phyloP scores from a whole-genome alignment of 2,329 filamentous ascomycete species.

The Furcasterigmium furcatum region DNA sequence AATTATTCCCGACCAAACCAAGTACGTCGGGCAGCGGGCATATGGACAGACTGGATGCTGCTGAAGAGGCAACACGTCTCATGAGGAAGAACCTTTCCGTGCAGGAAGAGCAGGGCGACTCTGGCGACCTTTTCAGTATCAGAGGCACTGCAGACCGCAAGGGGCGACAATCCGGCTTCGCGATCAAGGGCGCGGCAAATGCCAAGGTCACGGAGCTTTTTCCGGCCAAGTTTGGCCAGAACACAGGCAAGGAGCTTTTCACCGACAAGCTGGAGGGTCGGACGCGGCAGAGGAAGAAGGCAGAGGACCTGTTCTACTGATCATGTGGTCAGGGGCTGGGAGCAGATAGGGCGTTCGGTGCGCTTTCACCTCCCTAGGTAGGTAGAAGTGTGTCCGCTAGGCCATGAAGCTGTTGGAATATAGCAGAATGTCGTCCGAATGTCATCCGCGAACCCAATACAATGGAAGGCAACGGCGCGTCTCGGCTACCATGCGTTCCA shows the following conservation, averaged over 20 bases:
- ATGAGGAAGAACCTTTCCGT: not conserved
- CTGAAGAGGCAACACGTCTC: constrained; percentile 19
- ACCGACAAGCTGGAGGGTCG: constrained; percentile 56
- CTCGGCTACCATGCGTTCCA: too few relatives aligned
- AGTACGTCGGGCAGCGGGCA: constrained; percentile 29
- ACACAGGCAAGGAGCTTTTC: constrained; percentile 69
- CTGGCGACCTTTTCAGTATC: constrained; percentile 46
- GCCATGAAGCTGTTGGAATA: too few relatives aligned
- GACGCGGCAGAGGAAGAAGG: constrained; percentile 58
- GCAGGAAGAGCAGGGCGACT: not conserved
- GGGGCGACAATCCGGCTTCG: constrained; percentile 47
- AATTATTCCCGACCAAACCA: constrained; percentile 34
- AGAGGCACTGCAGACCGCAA: constrained; percentile 52
- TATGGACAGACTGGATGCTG: constrained; percentile 21
- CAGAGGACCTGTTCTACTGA: constrained; percentile 70
- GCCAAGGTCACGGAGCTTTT: constrained; percentile 62
- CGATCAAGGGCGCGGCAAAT: constrained; percentile 63
- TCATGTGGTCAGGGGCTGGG: not conserved
- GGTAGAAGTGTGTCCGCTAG: too few relatives aligned
- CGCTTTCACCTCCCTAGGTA: too few relatives aligned
- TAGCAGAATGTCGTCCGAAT: too few relatives aligned
- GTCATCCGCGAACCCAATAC: too few relatives aligned
- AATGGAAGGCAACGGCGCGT: too few relatives aligned
- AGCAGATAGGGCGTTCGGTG: too few relatives aligned
- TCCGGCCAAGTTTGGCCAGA: constrained; percentile 57